Base-by-base conservation (phyloP, 2,329 filamentous ascomycete species). In the Fusarium mangiferae region DNA sequence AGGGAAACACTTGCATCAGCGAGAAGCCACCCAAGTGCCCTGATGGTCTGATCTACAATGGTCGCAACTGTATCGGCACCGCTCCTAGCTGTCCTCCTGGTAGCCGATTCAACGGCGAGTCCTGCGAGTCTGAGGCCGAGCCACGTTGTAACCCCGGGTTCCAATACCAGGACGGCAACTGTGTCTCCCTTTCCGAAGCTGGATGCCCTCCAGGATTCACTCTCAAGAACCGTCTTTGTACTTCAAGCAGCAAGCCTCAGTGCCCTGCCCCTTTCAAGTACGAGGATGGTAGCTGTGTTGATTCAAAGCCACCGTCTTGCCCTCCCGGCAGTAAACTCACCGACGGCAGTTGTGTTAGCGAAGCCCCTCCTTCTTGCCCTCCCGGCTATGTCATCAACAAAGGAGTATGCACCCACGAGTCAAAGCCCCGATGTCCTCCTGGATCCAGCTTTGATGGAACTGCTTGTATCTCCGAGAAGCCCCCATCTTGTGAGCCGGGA, bases 1-100 rank as follows among this genome's bases (percentile, higher is more conserved):
- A 69, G n/a, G 68, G 64, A 8, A 72, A 72, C 26, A 58, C 49
- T 28, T 72, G 70, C 7, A 67, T 72, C n/a, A 58, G 64, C 26
- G 61, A 45, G 26, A 52, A 38, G 9, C 48, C 36, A 6, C 68
- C 66, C 5, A 17, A 30, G 35, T 70, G 66, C 14, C 54, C 48
- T 7, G 66, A 70, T 6, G 46, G 44, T 7, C 49, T 70, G 22
- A 24, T n/a, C 20, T 70, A 45, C 15, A 70, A 70, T 13, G 66
- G 66, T 18, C 54, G 57, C 10, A 64, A 56, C 24, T 70, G 66
- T 28, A 36, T 70, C 9, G 60, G 66, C 3, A 15, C 35, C 11
- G 8, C 12, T 0, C 68, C 68, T 7, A 35, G 20, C 7, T 70
- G 68, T 14, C 60, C 68, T 18, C 20, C 26, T 24, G 48, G 62